phyloP scores from a whole-genome alignment of 2,329 filamentous ascomycete genomes.

The Aspergillus proliferans region DNA sequence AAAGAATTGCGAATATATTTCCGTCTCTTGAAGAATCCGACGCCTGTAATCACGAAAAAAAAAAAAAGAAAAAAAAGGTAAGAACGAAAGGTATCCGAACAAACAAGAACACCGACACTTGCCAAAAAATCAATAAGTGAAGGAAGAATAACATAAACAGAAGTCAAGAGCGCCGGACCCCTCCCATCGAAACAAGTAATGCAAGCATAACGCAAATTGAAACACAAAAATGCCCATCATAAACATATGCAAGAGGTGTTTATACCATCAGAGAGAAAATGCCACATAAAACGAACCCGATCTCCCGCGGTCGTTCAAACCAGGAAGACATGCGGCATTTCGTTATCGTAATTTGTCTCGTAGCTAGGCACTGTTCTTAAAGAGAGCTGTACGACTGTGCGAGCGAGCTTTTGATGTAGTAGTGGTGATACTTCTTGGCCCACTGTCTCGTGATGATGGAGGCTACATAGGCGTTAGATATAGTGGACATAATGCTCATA shows the following conservation, averaged over 20 bases:
- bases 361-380: slow-evolving; percentile 28
- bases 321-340: slow-evolving; percentile 15
- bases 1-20: slow-evolving; percentile 16
- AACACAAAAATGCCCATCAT: slow-evolving; percentile 28
- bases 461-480: slow-evolving; percentile 48
- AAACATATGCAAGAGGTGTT: slow-evolving; percentile 36
- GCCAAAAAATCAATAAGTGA: slow-evolving; percentile 12
- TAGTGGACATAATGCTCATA: too few relatives aligned
- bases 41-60: slow-evolving; percentile 20
- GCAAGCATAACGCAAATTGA: slow-evolving; percentile 28
- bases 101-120: slow-evolving; percentile 18
- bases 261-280: slow-evolving; percentile 39
- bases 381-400: slow-evolving; percentile 25
- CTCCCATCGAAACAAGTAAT: slow-evolving; percentile 26
- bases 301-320: slow-evolving; percentile 16
- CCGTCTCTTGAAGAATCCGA: slow-evolving; percentile 20
- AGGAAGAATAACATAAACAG: slow-evolving; percentile 14
- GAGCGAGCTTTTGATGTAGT: slow-evolving; percentile 31
- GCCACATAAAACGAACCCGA: slow-evolving; percentile 31
- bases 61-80: slow-evolving; percentile 16
- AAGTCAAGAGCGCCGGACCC: slow-evolving; percentile 29
- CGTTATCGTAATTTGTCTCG: slow-evolving; percentile 18
- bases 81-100: slow-evolving; percentile 25
- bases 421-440: slow-evolving; percentile 68
- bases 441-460: slow-evolving; percentile 87